phyloP scores from a whole-genome alignment of 768 basidiomycete genomes.

The Rhodotorula taiwanensis region DNA sequence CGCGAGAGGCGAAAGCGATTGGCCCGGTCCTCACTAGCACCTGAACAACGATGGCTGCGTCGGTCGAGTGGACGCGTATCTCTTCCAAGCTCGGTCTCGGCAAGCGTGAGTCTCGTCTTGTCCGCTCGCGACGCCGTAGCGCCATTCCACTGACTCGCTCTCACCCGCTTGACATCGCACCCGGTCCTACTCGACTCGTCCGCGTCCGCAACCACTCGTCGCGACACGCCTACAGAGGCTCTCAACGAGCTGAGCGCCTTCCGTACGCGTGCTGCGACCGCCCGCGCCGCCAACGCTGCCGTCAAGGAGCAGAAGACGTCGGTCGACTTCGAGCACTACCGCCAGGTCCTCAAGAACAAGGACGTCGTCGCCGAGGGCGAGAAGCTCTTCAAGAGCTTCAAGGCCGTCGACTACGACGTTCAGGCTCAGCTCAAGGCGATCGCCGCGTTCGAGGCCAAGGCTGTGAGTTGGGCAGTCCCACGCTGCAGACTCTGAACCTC shows the following conservation, averaged over 20 bases:
- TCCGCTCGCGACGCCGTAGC: not conserved
- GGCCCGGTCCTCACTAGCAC: not conserved
- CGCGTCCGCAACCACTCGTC: not conserved
- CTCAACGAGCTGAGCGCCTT: conserved; percentile 83
- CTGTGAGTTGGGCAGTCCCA: conserved; percentile 60
- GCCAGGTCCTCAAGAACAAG: conserved; percentile 83
- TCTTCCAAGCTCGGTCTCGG: conserved; percentile 44
- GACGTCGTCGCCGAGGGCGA: conserved; percentile 86
- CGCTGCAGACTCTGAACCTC: not conserved
- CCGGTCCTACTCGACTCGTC: not conserved
- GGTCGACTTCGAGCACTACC: conserved; percentile 87
- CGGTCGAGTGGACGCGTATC: conserved; percentile 37
- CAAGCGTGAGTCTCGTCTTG: conserved; percentile 39
- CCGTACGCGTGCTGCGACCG: conserved; percentile 89
- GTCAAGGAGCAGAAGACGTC: conserved; percentile 53
- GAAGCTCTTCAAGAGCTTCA: conserved; percentile 78
- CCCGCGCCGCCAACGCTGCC: conserved; percentile 63
- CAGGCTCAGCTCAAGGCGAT: conserved; percentile 84
- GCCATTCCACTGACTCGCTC: not conserved
- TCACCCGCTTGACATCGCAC: not conserved
- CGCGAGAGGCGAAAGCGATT: not conserved
- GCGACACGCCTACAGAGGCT: conserved; percentile 55
- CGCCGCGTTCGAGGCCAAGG: conserved; percentile 91
- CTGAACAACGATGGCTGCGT: not conserved
- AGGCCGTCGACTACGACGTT: conserved; percentile 91